Conservation (phyloP, 345 rosid species). For the Passiflora organensis region DNA sequence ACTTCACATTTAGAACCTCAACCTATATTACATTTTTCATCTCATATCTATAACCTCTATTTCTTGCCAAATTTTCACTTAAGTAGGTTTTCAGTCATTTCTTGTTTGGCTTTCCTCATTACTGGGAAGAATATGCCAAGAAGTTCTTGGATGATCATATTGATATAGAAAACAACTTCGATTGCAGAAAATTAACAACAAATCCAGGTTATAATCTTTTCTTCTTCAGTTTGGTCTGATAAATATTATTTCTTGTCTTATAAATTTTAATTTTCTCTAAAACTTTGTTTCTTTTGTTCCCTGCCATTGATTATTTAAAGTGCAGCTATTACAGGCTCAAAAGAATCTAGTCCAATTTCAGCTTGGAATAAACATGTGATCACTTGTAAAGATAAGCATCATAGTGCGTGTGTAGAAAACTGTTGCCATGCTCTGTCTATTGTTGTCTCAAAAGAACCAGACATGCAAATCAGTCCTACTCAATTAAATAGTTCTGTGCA, state of each 20-base stretch:
- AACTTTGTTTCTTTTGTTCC: not conserved
- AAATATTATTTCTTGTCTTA: not conserved
- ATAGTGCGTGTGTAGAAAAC: not conserved
- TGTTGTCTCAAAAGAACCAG: slow-evolving; percentile 9
- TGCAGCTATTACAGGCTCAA: slow-evolving; percentile 7
- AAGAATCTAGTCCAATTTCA: slow-evolving; percentile 15
- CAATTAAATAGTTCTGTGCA: not conserved
- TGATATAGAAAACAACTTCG: slow-evolving; percentile 3
- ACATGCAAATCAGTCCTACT: not conserved
- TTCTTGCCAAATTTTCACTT: no score
- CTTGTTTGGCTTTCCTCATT: slow-evolving; percentile 69
- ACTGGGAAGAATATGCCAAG: slow-evolving; percentile 53
- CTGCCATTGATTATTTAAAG: slow-evolving; percentile 5
- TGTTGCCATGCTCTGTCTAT: no score
- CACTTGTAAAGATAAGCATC: not conserved
- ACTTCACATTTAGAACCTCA: no score
- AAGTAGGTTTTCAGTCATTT: slow-evolving; percentile 63
- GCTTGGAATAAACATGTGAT: slow-evolving; percentile 17
- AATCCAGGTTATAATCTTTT: slow-evolving; percentile 20
- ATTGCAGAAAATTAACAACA: not conserved
- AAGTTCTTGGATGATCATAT: slow-evolving; percentile 22
- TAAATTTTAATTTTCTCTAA: not conserved
- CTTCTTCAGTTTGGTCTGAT: not conserved
- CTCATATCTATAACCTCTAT: no score
- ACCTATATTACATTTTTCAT: not conserved